Conservation (phyloP, 1,284 basidiomycete genomes). For the Marasmius tenuissimus region DNA sequence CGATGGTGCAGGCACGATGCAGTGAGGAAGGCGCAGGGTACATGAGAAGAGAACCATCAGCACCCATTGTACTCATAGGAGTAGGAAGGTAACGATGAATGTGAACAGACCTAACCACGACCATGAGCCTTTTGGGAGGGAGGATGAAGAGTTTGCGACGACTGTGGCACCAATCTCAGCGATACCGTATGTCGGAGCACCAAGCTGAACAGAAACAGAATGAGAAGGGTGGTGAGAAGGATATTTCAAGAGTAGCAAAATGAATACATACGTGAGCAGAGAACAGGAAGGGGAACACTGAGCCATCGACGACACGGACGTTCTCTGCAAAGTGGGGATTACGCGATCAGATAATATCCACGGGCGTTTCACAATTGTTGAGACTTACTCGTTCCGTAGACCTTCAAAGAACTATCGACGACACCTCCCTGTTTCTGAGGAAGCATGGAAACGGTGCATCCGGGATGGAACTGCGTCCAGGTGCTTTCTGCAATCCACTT, state of each 20-base stretch:
- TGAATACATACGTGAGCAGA: constrained; percentile 43
- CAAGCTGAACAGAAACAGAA: constrained; percentile 27
- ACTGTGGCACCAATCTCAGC: constrained; percentile 58
- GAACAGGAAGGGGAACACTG: constrained; percentile 54
- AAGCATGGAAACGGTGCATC: constrained; percentile 46
- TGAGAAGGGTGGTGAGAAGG: background rate
- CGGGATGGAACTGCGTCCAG: constrained; percentile 49
- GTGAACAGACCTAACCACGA: constrained; percentile 2
- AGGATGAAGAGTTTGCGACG: constrained; percentile 26
- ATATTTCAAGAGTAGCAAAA: background rate
- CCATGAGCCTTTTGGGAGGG: background rate
- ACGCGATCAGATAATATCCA: background rate
- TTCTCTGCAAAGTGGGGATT: constrained; percentile 28
- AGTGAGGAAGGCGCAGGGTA: constrained; percentile 4
- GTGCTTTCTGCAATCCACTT: constrained; percentile 36
- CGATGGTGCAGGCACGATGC: too few species aligned
- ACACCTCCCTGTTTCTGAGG: constrained; percentile 40
- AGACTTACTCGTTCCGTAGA: constrained; percentile 30
- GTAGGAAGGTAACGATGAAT: background rate
- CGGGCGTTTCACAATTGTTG: background rate
- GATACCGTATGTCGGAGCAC: constrained; percentile 57
- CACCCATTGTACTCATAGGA: background rate
- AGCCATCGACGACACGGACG: constrained; percentile 53
- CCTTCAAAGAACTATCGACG: constrained; percentile 40
- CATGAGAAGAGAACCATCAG: background rate